Base-by-base conservation (phyloP, 352 stramenopile species). In the Pythium biforme region DNA sequence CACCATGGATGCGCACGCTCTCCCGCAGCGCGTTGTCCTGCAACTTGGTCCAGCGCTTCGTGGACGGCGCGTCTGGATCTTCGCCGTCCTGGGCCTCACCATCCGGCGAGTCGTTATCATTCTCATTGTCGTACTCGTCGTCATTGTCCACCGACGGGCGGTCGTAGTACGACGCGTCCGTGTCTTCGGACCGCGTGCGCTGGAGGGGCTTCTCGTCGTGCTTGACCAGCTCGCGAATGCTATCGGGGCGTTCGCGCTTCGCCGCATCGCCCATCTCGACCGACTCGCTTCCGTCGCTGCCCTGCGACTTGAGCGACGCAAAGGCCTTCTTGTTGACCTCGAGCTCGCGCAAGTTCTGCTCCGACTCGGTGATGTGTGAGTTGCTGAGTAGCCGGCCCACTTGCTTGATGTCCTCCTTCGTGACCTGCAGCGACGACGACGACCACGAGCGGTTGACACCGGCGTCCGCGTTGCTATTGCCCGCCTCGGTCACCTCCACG, bases 1-100 rank as follows among this genome's bases (percentile, higher is more conserved):
- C 86, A 23, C 86, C 85, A 59, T 94, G 83, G 47, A 92, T 79
- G 20, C 76, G 78, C 50, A 97, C 89, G 23, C 79, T 92, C 49
- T 92, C 79, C 39, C 87, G 81, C 55, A 97, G 76, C 26, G 85
- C 81, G 19, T 85, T 74, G 69, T 97, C 89, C 64, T 97, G 83
- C n/a, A 72, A 73, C 66, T 92, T 91, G 19, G 87, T 95, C 89
- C 89, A 97, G 52, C 86, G 81, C 72, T 92, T 93, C 40, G 86
- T 91, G 4, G 83, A 88, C 41, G 83, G 86, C 37, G 86, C 86
- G 9, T 94, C 83, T 0, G 76, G 74, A 52, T 94, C 77, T 39
- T 91, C 79, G 4, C 55, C 66, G 0, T 60, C 59, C 43, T 64
- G 57, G n/a, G n/a, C 23, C 12, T 65, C 59, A 19, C 48, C 65